Evolutionary conservation across 306 rosid species (phyloP).

Genomic region (Trifolium fragiferum): DNA sequence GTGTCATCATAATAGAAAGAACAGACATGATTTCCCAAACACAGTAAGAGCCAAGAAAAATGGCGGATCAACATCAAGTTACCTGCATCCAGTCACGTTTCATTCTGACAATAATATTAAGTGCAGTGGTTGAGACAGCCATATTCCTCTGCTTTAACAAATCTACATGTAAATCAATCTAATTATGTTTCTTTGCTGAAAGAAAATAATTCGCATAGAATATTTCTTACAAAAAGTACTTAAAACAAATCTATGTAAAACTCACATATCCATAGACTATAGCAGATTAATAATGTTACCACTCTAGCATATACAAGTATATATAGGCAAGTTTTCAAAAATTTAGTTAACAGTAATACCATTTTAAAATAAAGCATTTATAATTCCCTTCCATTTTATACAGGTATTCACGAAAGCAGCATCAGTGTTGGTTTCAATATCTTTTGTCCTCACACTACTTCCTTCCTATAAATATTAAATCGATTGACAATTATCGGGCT

Average conservation of each 20-base stretch:
- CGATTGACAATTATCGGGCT: not conserved
- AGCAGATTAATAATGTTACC: not conserved
- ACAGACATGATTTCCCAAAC: not conserved
- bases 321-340: not conserved
- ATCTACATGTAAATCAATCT: constrained; percentile 42
- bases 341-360: not conserved
- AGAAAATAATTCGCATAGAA: not conserved
- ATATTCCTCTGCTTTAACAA: constrained; percentile 54
- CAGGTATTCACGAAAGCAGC: too few species aligned
- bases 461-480: too few species aligned
- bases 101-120: constrained; percentile 77
- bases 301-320: not conserved
- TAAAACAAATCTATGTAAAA: constrained; percentile 2
- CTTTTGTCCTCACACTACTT: too few species aligned
- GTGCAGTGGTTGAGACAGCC: constrained; percentile 71
- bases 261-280: not conserved
- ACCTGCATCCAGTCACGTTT: constrained; percentile 98
- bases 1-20: constrained; percentile 19
- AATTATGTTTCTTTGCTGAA: constrained; percentile 18
- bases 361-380: constrained; percentile 15
- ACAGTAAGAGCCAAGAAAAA: not conserved
- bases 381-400: constrained; percentile 2
- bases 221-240: not conserved
- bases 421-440: too few species aligned
- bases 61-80: constrained; percentile 30